A percentile compares a stretch with the other conserved stretches of the same genome.
Evolutionary conservation across 164 flowering plant species (phyloP).

Genomic region (grape (Vitis vinifera)): DNA sequence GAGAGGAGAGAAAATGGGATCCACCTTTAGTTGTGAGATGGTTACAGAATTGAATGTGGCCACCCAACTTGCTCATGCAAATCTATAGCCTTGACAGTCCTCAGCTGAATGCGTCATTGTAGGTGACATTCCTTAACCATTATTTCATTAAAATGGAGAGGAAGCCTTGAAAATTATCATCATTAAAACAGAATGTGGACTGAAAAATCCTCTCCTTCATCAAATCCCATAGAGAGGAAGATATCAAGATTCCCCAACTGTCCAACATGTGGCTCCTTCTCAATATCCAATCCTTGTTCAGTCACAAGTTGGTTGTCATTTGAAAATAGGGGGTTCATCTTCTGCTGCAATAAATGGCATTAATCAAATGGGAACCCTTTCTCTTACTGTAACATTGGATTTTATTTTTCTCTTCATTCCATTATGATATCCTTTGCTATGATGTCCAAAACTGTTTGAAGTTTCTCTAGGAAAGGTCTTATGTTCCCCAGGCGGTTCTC

Average conservation of each 20-base stretch:
- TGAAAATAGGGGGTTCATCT: neutral
- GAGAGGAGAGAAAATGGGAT: slow-evolving; percentile 17
- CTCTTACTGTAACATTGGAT: neutral
- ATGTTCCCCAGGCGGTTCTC: no score
- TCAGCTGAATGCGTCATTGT: slow-evolving; percentile 15
- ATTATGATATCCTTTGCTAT: neutral
- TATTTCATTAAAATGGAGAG: slow-evolving; percentile 7
- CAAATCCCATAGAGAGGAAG: neutral
- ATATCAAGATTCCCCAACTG: neutral
- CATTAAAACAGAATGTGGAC: neutral
- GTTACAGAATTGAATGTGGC: slow-evolving; percentile 24
- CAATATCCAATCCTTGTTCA: neutral
- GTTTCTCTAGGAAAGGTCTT: no score
- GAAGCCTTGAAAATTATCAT: no score
- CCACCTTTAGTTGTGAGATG: slow-evolving; percentile 23
- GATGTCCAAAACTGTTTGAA: neutral
- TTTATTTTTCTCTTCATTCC: neutral
- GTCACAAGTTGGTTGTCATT: neutral
- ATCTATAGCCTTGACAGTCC: slow-evolving; percentile 5
- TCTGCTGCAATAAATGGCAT: no score
- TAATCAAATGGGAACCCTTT: neutral
- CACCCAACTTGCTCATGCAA: slow-evolving; percentile 9
- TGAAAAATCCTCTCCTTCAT: neutral
- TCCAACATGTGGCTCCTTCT: neutral
- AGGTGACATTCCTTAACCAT: slow-evolving; percentile 25